Evolutionary conservation across 768 basidiomycete species (phyloP).

Genomic region (Pleurotus sapidus): DNA sequence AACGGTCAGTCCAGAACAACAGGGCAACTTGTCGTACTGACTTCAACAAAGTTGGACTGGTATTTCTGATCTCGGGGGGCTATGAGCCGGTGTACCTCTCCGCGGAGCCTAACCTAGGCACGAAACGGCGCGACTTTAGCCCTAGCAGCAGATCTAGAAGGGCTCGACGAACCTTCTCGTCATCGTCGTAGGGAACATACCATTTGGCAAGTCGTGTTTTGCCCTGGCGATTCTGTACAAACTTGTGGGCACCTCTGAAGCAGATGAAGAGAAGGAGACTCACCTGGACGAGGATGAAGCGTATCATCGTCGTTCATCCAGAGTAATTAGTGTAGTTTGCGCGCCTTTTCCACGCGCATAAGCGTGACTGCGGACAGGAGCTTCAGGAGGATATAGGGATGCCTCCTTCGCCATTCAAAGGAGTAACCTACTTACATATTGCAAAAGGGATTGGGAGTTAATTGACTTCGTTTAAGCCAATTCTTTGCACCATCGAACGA

Average conservation of each 20-base stretch:
- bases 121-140: neutral
- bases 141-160: neutral
- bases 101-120: conserved; percentile 81
- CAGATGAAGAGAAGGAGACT: conserved; percentile 11
- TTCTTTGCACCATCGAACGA: too few species aligned
- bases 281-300: conserved; percentile 96
- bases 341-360: too few species aligned
- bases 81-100: conserved; percentile 94
- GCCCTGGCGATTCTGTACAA: conserved; percentile 87
- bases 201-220: conserved; percentile 97
- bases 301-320: conserved; percentile 68
- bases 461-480: too few species aligned
- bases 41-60: conserved; percentile 99
- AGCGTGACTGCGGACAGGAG: too few species aligned
- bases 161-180: conserved; percentile 79
- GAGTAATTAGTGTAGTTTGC: too few species aligned
- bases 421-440: too few species aligned
- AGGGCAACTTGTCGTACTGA: conserved; percentile 31
- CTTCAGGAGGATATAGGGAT: too few species aligned
- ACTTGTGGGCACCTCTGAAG: neutral
- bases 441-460: too few species aligned
- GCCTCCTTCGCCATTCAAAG: too few species aligned
- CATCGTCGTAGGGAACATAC: conserved; percentile 99
- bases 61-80: conserved; percentile 98
- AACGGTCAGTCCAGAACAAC: neutral